Evolutionary conservation across 441 rosid species (phyloP), one percentile per base, ranked within the genome.

Genomic region (Erysimum cheiri): DNA sequence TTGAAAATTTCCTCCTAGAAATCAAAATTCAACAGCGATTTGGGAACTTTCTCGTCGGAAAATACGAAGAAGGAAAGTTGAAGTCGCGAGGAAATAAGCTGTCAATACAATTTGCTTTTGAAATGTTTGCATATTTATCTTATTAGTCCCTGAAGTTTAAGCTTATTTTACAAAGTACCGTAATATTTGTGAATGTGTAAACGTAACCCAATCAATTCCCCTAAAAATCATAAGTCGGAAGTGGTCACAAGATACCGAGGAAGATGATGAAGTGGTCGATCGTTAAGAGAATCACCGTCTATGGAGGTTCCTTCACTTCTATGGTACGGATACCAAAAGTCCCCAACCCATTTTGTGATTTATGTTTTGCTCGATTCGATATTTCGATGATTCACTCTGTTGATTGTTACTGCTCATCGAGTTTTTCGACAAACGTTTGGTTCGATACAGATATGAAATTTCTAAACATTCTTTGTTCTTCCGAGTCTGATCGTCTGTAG

Each of bases 261-360:
- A 39, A 53, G 69, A 65, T 60, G 80, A 35, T 52, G 72, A 76
- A 65, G 69, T 65, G 76, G 72, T 70, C 72, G 54, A 71, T 60
- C n/a, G 58, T 60, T 11, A 71, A 60, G 80, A 76, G 72, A 65
- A 59, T 76, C 64, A 1, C 69, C 44, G 58, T 65, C 4, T 60
- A 22, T 60, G 69, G 60, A 17, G 72, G 53, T 66, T 39, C 60
- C 4, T 36, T 70, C 52, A 50, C 7, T 52, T 64, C 26, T n/a
- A 40, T 53, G 76, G 80, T 76, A 71, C 22, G 35, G 0, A 48
- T 39, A n/a, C 47, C 37, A 19, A 32, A 14, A 5, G 46, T 22
- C 4, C 8, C 33, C 1, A 3, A 11, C 2, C 62, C 4, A 54
- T 49, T 62, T 29, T 28, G 36, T 35, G 32, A 55, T 49, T 59